Percentiles rank a stretch among this genome's conserved stretches.
phyloP scores from a whole-genome alignment of 805 yeast genomes.

The Wickerhamiella slavikovae region DNA sequence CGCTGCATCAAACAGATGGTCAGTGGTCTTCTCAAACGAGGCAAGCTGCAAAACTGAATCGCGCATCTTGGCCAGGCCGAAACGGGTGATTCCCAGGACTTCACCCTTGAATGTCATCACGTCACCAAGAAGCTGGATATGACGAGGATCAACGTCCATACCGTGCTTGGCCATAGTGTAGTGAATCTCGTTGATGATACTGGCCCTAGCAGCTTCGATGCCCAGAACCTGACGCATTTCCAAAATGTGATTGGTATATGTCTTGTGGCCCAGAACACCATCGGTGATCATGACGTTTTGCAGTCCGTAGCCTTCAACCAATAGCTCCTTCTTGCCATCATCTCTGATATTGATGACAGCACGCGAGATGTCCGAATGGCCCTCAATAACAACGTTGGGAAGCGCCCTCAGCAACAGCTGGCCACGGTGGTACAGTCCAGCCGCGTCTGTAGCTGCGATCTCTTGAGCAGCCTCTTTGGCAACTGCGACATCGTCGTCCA shows the following conservation, averaged over 20 bases:
- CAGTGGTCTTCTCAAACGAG: constrained; percentile 94
- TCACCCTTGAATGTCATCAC: constrained; percentile 99
- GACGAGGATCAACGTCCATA: constrained; percentile 99
- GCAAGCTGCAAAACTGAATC: constrained; percentile 94
- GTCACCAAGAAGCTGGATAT: constrained; percentile 89
- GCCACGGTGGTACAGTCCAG: constrained; percentile 63
- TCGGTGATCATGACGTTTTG: constrained; percentile 94
- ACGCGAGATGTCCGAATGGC: constrained; percentile 74
- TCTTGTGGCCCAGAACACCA: constrained; percentile 77
- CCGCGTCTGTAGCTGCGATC: constrained; percentile 17
- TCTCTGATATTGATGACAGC: constrained; percentile 90
- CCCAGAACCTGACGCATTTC: constrained; percentile 83
- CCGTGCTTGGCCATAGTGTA: constrained; percentile 98
- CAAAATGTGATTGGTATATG: constrained; percentile 77
- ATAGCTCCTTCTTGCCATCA: constrained; percentile 60
- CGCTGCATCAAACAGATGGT: constrained; percentile 94
- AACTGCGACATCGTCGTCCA: constrained; percentile 2
- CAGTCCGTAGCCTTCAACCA: constrained; percentile 95
- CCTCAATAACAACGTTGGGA: constrained; percentile 81
- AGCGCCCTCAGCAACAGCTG: constrained; percentile 72
- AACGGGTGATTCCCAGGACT: constrained; percentile 91
- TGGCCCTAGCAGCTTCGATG: constrained; percentile 90
- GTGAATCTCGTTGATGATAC: constrained; percentile 85
- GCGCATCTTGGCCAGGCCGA: constrained; percentile 95
- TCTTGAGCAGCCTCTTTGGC: constrained; percentile 3